A percentile compares a stretch with the other conserved stretches of the same genome.
These are phyloP conservation scores for Ceratocystis alfenasii DNA, from an alignment of 2,329 filamentous ascomycete species.

Conservation along the genomic window DNA sequence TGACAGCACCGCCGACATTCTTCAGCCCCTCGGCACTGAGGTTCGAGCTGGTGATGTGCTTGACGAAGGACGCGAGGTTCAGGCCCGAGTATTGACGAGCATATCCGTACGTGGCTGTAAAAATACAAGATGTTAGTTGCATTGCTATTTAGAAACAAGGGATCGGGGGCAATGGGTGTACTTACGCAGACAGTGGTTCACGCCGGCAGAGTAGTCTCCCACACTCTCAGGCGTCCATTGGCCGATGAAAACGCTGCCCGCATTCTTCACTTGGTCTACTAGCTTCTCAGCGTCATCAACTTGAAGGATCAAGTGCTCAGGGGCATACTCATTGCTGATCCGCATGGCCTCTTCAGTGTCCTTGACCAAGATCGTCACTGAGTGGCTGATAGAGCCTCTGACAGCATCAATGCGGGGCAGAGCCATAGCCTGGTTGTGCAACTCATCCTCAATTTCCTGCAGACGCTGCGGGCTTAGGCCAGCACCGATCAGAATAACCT, in stretches of 20 bases:
- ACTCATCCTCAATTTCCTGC: conserved; percentile 75
- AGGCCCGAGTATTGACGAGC: conserved; percentile 98
- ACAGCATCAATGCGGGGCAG: conserved; percentile 90
- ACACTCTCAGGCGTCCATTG: conserved; percentile 96
- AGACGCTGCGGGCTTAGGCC: conserved; percentile 63
- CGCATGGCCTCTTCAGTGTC: conserved; percentile 61
- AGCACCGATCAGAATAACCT: conserved; percentile 83
- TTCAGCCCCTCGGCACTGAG: conserved; percentile 72
- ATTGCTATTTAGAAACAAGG: neutral
- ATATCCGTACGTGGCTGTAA: conserved; percentile 83
- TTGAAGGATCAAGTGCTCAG: conserved; percentile 92
- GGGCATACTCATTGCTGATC: conserved; percentile 87
- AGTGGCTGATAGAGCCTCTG: conserved; percentile 78
- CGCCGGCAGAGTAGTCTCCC: conserved; percentile 93
- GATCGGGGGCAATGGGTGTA: conserved; percentile 26
- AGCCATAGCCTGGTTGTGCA: conserved; percentile 75
- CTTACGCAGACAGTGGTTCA: conserved; percentile 95
- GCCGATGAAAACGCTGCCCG: conserved; percentile 90
- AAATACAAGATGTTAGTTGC: conserved; percentile 24
- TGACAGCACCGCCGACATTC: conserved; percentile 80
- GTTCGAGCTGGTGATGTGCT: conserved; percentile 93
- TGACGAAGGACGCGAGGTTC: conserved; percentile 89
- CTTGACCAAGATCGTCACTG: conserved; percentile 68
- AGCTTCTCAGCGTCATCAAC: conserved; percentile 61
- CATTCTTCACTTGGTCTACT: conserved; percentile 75